A percentile compares a stretch with the other conserved stretches of the same genome.
phyloP scores from a whole-genome alignment of 331 rosid genomes.

The Malus hybrid region DNA sequence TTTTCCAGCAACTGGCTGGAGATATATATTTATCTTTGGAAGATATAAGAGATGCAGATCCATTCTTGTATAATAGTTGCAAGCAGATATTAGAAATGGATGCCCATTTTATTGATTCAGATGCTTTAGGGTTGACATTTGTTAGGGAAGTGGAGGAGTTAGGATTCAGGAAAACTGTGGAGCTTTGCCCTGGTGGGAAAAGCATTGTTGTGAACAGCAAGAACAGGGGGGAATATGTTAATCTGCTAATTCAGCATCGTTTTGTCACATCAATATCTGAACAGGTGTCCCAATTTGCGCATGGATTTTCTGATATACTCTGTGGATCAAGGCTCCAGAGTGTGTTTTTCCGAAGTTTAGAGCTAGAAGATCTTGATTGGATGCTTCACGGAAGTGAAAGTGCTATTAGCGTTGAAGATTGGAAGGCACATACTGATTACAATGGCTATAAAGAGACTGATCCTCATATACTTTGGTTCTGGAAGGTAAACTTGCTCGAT shows the following conservation, averaged over 20 bases:
- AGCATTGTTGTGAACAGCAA: conserved; percentile 52
- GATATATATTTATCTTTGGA: conserved; percentile 38
- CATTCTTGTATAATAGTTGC: conserved; percentile 68
- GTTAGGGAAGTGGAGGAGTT: conserved; percentile 86
- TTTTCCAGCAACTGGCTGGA: conserved; percentile 87
- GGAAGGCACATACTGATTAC: conserved; percentile 89
- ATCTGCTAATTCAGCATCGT: conserved; percentile 61
- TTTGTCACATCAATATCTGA: conserved; percentile 66
- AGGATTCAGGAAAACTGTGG: conserved; percentile 56
- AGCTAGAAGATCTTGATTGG: conserved; percentile 86
- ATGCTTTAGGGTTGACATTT: conserved; percentile 84
- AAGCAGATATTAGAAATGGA: conserved; percentile 85
- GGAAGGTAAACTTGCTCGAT: conserved; percentile 60
- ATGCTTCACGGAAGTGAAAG: conserved; percentile 81
- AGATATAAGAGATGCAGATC: conserved; percentile 82
- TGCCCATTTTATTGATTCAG: conserved; percentile 69
- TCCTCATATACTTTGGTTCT: conserved; percentile 83
- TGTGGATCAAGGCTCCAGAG: conserved; percentile 26
- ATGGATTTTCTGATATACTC: conserved; percentile 81
- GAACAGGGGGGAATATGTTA: conserved; percentile 65
- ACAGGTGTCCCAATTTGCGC: conserved; percentile 69
- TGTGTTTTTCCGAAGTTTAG: conserved; percentile 60
- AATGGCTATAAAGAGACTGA: conserved; percentile 80
- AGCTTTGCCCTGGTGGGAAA: conserved; percentile 74
- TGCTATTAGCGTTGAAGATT: conserved; percentile 65